Evolutionary conservation across 2,329 filamentous ascomycete genomes (phyloP).

Genomic region (Pseudogymnoascus sp.): DNA sequence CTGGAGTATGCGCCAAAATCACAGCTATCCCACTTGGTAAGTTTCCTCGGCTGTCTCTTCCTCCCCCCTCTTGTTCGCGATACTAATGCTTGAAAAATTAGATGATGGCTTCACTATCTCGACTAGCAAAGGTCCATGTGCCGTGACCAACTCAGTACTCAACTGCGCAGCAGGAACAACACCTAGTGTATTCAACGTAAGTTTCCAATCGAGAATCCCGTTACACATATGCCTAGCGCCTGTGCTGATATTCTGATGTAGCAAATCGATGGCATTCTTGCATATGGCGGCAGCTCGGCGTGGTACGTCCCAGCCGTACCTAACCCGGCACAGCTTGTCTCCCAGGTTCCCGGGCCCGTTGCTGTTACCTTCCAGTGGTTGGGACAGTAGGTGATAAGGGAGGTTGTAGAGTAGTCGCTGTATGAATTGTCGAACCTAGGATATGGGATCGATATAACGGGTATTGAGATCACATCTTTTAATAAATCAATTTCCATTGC

Average conservation of each 20-base stretch:
- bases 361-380: constrained; percentile 17
- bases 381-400: not conserved
- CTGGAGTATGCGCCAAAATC: not conserved
- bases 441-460: not conserved
- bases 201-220: constrained; percentile 29
- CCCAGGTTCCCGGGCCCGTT: constrained; percentile 11
- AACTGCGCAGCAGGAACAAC: not conserved
- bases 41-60: not conserved
- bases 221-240: not conserved
- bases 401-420: not conserved
- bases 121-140: not conserved
- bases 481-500: not conserved
- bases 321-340: not conserved
- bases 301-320: constrained; percentile 19
- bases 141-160: not conserved
- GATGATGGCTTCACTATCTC: constrained; percentile 19
- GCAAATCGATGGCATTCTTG: constrained; percentile 8
- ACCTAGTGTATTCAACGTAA: not conserved
- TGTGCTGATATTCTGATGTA: not conserved
- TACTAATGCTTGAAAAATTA: not conserved
- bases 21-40: not conserved
- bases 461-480: not conserved
- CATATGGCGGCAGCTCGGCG: constrained; percentile 12
- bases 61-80: not conserved
- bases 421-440: not conserved